Evolutionary conservation across 2,329 filamentous ascomycete species (phyloP).

Genomic region (Monosporascus sp.): DNA sequence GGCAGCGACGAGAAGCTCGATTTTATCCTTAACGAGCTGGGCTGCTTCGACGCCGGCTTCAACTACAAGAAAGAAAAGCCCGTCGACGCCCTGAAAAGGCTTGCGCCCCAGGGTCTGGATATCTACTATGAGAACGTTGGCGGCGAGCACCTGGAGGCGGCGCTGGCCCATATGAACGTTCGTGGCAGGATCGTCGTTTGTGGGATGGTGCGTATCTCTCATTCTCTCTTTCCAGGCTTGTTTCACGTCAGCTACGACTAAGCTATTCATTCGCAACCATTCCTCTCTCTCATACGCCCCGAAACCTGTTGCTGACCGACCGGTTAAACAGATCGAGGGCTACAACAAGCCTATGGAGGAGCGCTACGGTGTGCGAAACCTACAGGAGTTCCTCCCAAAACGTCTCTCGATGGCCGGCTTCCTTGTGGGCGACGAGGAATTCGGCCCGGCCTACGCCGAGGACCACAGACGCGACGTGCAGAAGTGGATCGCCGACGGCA

Average conservation of each 20-base stretch:
- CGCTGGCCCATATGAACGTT: slow-evolving; percentile 54
- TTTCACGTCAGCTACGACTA: slow-evolving; percentile 6
- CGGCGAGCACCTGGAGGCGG: slow-evolving; percentile 65
- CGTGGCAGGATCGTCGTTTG: slow-evolving; percentile 60
- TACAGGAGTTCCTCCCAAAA: slow-evolving; percentile 62
- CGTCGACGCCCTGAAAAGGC: slow-evolving; percentile 55
- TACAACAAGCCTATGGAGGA: slow-evolving; percentile 60
- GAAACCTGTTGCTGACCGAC: too few relatives aligned
- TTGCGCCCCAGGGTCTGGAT: slow-evolving; percentile 68
- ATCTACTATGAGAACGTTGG: slow-evolving; percentile 82
- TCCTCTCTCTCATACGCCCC: too few relatives aligned
- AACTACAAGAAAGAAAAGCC: slow-evolving; percentile 76
- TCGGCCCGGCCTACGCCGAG: slow-evolving; percentile 60
- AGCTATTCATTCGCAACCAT: too few relatives aligned
- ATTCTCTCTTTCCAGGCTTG: not conserved
- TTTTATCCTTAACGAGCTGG: slow-evolving; percentile 63
- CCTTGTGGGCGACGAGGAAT: slow-evolving; percentile 62
- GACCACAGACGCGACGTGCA: slow-evolving; percentile 73
- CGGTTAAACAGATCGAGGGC: slow-evolving; percentile 53
- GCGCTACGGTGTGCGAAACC: slow-evolving; percentile 61
- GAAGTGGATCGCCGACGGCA: slow-evolving; percentile 71
- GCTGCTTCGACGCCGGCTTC: slow-evolving; percentile 68
- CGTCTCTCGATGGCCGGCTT: slow-evolving; percentile 72
- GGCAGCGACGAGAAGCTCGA: slow-evolving; percentile 72
- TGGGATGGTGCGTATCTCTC: slow-evolving; percentile 51